Evolutionary conservation across 2,329 filamentous ascomycete genomes (phyloP).

Genomic region (Hortaea werneckii): DNA sequence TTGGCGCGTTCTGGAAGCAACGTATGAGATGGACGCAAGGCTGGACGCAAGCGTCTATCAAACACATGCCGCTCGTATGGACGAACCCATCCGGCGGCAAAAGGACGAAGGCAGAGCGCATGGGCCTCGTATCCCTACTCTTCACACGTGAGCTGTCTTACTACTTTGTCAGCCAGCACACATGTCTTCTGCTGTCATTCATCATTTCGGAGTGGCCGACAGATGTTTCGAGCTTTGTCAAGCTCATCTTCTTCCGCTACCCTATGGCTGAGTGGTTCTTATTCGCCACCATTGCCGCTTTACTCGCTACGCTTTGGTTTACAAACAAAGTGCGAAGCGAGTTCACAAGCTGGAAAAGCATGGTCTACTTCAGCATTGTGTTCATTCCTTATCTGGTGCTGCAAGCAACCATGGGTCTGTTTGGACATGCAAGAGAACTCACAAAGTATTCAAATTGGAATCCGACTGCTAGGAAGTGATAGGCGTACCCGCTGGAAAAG

Average conservation of each 20-base stretch:
- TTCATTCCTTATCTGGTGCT: slow-evolving; percentile 38
- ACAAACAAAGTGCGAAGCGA: slow-evolving; percentile 38
- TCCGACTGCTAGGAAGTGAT: slow-evolving; percentile 27
- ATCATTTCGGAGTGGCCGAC: slow-evolving; percentile 36
- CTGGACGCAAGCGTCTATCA: slow-evolving; percentile 39
- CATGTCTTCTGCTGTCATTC: slow-evolving; percentile 36
- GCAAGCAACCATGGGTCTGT: slow-evolving; percentile 36
- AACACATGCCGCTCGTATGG: slow-evolving; percentile 35
- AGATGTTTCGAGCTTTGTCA: slow-evolving; percentile 27
- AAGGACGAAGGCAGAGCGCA: slow-evolving; percentile 29
- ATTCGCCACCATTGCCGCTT: slow-evolving; percentile 15
- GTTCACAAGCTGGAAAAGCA: slow-evolving; percentile 32
- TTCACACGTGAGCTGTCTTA: slow-evolving; percentile 38
- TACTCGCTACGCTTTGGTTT: slow-evolving; percentile 38
- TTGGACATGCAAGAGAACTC: slow-evolving; percentile 38
- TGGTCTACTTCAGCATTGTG: slow-evolving; percentile 33
- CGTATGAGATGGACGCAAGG: slow-evolving; percentile 42
- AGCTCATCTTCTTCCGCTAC: slow-evolving; percentile 39
- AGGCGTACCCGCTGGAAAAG: too few relatives aligned
- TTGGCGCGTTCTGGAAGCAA: slow-evolving; percentile 39
- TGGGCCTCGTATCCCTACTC: slow-evolving; percentile 37
- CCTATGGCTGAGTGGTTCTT: slow-evolving; percentile 35
- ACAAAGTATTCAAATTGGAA: slow-evolving; percentile 40
- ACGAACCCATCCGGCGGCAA: slow-evolving; percentile 29
- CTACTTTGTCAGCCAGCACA: slow-evolving; percentile 41